These are phyloP conservation scores for Ambrosia trifida DNA, from an alignment of 129 eudicot genomes.

Conservation along the genomic window DNA sequence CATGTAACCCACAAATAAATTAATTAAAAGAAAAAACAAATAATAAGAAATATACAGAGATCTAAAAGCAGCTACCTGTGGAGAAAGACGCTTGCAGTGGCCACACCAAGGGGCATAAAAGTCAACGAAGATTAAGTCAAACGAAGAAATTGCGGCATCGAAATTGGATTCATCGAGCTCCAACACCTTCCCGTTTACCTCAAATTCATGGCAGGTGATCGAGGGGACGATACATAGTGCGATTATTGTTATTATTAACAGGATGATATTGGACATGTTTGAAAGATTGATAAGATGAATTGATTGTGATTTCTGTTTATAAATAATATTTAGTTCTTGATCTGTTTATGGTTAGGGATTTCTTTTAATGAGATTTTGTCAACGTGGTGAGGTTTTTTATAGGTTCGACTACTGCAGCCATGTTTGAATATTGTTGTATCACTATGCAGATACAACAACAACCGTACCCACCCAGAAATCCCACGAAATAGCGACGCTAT, in stretches of 20 bases:
- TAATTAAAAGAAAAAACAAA: background rate
- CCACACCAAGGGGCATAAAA: conserved; percentile 99
- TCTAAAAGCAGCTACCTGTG: conserved; percentile 57
- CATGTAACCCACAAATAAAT: background rate
- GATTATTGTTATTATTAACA: background rate
- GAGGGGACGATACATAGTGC: conserved; percentile 28
- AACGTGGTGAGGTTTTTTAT: background rate
- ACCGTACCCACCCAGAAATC: too few species aligned
- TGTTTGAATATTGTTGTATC: background rate
- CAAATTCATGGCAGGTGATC: conserved; percentile 44
- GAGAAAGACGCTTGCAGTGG: conserved; percentile 94
- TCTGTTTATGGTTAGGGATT: background rate
- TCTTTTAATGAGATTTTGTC: background rate
- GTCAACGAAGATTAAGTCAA: conserved; percentile 83
- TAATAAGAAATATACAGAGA: background rate
- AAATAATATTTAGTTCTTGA: background rate
- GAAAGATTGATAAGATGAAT: background rate
- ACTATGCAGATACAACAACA: too few species aligned
- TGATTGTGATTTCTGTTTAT: background rate
- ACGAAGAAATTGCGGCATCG: conserved; percentile 78
- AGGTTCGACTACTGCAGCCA: too few species aligned
- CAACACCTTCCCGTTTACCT: conserved; percentile 69
- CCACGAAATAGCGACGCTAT: too few species aligned
- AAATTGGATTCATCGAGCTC: conserved; percentile 83
- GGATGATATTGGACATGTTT: conserved; percentile 1